Conservation (phyloP, 352 stramenopile species). For the Peronospora destructor region DNA sequence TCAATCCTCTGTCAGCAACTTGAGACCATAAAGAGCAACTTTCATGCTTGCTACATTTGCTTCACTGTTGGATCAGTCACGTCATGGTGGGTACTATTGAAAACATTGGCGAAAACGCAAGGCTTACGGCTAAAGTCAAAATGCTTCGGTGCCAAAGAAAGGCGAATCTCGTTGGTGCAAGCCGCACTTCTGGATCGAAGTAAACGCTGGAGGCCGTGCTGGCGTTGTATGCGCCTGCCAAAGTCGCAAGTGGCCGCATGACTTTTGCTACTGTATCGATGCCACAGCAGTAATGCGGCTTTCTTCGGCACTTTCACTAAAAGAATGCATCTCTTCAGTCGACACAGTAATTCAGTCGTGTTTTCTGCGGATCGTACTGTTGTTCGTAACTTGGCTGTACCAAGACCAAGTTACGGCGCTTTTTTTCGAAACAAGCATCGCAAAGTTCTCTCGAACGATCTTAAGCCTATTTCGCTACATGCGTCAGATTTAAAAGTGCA, state of each 20-base stretch:
- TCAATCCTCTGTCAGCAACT: background rate
- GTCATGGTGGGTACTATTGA: background rate
- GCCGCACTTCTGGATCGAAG: constrained; percentile 3
- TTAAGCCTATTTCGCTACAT: constrained; percentile 2
- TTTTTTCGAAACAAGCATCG: constrained; percentile 22
- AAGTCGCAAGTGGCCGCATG: constrained; percentile 9
- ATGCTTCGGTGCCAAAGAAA: background rate
- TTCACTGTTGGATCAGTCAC: background rate
- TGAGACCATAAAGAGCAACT: background rate
- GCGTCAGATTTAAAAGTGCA: constrained; percentile 27
- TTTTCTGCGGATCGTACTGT: constrained; percentile 23
- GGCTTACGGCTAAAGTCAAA: constrained; percentile 2
- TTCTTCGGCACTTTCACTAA: constrained; percentile 20
- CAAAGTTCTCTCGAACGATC: constrained; percentile 6
- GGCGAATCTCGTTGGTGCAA: constrained; percentile 5
- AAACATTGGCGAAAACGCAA: background rate
- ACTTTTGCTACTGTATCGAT: constrained; percentile 10
- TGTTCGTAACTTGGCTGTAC: constrained; percentile 1
- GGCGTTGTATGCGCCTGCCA: background rate
- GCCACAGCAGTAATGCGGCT: constrained; percentile 17
- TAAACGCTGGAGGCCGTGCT: background rate
- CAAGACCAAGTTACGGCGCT: constrained; percentile 5
- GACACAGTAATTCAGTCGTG: background rate
- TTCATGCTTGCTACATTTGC: background rate
- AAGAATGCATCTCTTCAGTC: constrained; percentile 4